Percentiles rank a stretch among this genome's conserved stretches.
These are phyloP conservation scores for Exophiala viscosa DNA, from an alignment of 2,329 filamentous ascomycete genomes.

Conservation along the genomic window DNA sequence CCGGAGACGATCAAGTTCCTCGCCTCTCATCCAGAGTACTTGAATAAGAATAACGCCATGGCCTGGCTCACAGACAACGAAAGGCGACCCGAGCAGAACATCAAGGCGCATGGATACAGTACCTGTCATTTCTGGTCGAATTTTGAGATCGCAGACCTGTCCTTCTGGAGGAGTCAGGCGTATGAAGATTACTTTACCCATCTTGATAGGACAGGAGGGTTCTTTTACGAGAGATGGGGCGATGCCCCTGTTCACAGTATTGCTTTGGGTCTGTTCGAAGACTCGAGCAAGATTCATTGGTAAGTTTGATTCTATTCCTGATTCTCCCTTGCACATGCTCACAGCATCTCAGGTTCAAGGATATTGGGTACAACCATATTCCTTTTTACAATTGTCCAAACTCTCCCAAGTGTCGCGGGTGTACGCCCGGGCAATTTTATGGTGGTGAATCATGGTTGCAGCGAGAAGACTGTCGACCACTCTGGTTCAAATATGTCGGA, in stretches of 20 bases:
- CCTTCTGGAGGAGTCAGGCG: conserved; percentile 82
- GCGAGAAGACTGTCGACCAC: conserved; percentile 88
- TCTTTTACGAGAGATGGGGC: conserved; percentile 98
- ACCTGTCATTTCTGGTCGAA: conserved; percentile 99
- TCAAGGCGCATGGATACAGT: conserved; percentile 84
- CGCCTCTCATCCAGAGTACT: conserved; percentile 73
- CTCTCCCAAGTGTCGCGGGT: conserved; percentile 86
- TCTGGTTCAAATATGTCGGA: conserved; percentile 95
- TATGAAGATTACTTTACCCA: conserved; percentile 98
- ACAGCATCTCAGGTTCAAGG: conserved; percentile 72
- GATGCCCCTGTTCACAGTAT: conserved; percentile 97
- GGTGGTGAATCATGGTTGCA: conserved; percentile 82
- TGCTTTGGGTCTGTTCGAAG: conserved; percentile 86
- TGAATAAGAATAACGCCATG: conserved; percentile 80
- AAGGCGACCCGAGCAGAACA: conserved; percentile 73
- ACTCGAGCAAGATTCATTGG: conserved; percentile 89
- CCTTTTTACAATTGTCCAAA: conserved; percentile 99
- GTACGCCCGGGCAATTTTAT: conserved; percentile 80
- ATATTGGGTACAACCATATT: conserved; percentile 97
- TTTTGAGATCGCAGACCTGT: conserved; percentile 92
- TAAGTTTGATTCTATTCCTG: conserved; percentile 44
- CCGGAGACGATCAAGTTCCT: conserved; percentile 93
- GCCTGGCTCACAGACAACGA: conserved; percentile 78
- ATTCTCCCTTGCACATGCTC: too few species aligned
- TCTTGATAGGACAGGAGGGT: conserved; percentile 86